A percentile compares a stretch with the other conserved stretches of the same genome.
Conservation (phyloP, 345 rosid species). For the Eucalyptus camaldulensis region DNA sequence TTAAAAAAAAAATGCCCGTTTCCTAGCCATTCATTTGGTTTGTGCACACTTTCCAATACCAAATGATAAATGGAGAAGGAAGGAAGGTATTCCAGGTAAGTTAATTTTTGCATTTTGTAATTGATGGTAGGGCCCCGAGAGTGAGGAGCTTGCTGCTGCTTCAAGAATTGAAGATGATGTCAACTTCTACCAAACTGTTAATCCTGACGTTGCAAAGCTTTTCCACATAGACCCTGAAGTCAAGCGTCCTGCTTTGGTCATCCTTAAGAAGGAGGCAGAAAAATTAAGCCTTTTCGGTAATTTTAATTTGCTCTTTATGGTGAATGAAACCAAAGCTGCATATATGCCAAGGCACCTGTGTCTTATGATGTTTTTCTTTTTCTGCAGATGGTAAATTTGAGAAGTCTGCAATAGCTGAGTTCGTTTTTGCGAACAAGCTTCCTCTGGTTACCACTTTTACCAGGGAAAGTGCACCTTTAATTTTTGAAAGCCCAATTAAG, state of each 20-base stretch:
- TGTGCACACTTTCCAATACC: neutral
- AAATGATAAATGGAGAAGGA: neutral
- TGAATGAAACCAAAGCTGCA: neutral
- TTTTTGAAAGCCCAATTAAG: constrained; percentile 85
- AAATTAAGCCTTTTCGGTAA: constrained; percentile 68
- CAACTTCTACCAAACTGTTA: constrained; percentile 81
- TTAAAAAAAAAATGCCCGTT: neutral
- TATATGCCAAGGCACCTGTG: neutral
- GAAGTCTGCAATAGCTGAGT: constrained; percentile 54
- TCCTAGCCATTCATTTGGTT: neutral
- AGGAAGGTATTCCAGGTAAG: neutral
- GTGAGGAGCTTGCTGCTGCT: constrained; percentile 77
- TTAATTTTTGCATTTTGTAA: neutral
- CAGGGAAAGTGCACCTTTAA: constrained; percentile 60
- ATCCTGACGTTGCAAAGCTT: constrained; percentile 85
- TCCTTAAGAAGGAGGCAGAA: constrained; percentile 83
- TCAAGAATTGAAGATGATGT: constrained; percentile 88
- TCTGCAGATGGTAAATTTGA: constrained; percentile 78
- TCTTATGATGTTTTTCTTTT: neutral
- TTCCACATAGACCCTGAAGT: constrained; percentile 70
- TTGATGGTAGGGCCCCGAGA: constrained; percentile 54
- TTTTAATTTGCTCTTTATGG: constrained; percentile 7
- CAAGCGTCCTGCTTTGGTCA: constrained; percentile 72
- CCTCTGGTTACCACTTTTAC: constrained; percentile 77
- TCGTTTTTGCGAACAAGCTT: constrained; percentile 77